Conservation (phyloP, 2,329 filamentous ascomycete genomes). For the Nothophoma quercina region DNA sequence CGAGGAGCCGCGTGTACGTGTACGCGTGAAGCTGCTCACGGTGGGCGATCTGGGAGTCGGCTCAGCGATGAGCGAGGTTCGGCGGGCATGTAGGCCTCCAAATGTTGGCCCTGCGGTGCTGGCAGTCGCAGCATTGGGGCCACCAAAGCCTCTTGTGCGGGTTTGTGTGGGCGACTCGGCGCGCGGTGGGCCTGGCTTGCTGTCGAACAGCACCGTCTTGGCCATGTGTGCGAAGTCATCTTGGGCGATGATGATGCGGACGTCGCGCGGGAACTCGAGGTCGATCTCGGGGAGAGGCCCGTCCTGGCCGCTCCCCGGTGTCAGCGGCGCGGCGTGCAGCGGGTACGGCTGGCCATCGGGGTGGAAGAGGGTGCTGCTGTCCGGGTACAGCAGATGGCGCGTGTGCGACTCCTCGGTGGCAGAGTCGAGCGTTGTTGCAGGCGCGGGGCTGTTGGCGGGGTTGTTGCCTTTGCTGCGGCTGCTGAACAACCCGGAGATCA, state of each 20-base stretch:
- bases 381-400: constrained; percentile 52
- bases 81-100: constrained; percentile 43
- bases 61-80: constrained; percentile 45
- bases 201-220: constrained; percentile 53
- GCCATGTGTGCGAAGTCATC: constrained; percentile 48
- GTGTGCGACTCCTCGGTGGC: constrained; percentile 52
- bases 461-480: constrained; percentile 43
- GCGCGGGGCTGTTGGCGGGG: constrained; percentile 23
- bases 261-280: constrained; percentile 51
- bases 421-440: constrained; percentile 45
- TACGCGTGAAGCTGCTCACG: constrained; percentile 46
- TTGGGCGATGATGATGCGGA: constrained; percentile 54
- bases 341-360: constrained; percentile 48
- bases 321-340: constrained; percentile 39
- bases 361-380: constrained; percentile 45
- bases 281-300: constrained; percentile 51
- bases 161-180: constrained; percentile 33
- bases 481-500: constrained; percentile 53
- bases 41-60: constrained; percentile 45
- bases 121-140: constrained; percentile 17
- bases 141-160: constrained; percentile 38
- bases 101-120: constrained; percentile 36
- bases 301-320: constrained; percentile 43
- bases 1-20: constrained; percentile 47
- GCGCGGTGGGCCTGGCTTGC: constrained; percentile 46